Conservation (phyloP, 176 grass and related monocot species). For the Cenchrus americanus region DNA sequence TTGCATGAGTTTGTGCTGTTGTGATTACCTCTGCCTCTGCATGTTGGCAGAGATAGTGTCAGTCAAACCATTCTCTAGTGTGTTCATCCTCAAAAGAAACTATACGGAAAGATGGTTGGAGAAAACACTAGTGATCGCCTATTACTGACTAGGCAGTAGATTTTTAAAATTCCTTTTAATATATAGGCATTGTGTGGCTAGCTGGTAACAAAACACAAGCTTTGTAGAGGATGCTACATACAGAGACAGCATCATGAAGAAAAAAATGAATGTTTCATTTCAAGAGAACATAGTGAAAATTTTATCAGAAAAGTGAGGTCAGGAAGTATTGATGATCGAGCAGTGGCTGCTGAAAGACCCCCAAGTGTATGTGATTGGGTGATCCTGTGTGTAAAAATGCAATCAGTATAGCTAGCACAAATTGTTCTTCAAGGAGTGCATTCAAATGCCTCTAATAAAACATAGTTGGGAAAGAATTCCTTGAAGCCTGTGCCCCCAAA, state of each 20-base stretch:
- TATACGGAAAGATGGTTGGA: neutral
- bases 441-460: constrained; percentile 6
- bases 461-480: constrained; percentile 24
- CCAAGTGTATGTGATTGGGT: neutral
- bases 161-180: neutral
- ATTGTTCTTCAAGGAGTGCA: constrained; percentile 1
- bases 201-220: neutral
- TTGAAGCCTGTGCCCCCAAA: constrained; percentile 2
- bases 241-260: neutral
- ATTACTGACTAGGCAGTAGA: neutral
- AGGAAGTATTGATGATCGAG: neutral
- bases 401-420: neutral
- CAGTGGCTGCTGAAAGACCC: constrained; percentile 7
- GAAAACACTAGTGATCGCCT: neutral
- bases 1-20: neutral
- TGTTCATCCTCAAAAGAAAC: neutral
- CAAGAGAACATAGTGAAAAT: neutral
- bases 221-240: constrained; percentile 4
- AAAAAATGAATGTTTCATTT: neutral
- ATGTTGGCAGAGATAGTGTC: neutral
- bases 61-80: neutral
- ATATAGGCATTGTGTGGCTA: neutral
- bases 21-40: neutral
- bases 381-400: neutral
- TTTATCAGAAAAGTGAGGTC: neutral